Percentiles rank a stretch among this genome's conserved stretches.
phyloP scores from a whole-genome alignment of 805 yeast genomes.

The Wickerhamomyces alni region DNA sequence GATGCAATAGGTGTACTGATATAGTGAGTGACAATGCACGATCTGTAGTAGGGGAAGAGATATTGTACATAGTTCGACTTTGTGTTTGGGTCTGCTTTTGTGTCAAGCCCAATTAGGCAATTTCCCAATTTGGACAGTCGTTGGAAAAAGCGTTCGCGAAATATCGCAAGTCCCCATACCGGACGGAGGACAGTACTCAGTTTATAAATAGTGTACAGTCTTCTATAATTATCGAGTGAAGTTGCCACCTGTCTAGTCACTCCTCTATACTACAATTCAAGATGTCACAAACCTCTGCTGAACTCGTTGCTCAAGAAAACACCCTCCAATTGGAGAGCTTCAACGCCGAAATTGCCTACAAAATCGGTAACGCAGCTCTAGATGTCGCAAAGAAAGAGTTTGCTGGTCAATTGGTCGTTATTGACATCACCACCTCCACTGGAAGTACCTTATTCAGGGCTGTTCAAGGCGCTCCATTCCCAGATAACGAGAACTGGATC shows the following conservation, averaged over 20 bases:
- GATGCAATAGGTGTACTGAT: too few relatives aligned
- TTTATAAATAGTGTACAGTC: too few relatives aligned
- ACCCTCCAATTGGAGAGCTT: background rate
- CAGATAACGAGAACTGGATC: constrained; percentile 53
- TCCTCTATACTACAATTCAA: too few relatives aligned
- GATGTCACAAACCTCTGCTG: background rate
- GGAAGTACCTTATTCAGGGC: constrained; percentile 45
- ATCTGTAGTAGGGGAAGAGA: too few relatives aligned
- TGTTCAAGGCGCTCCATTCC: constrained; percentile 23
- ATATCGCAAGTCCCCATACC: too few relatives aligned
- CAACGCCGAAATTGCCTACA: constrained; percentile 29
- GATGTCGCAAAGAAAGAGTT: constrained; percentile 24
- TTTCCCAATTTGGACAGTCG: background rate
- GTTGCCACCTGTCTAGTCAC: too few relatives aligned
- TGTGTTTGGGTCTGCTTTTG: background rate
- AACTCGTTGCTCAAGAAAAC: background rate
- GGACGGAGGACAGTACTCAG: too few relatives aligned
- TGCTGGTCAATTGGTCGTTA: constrained; percentile 27
- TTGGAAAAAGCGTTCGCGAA: too few relatives aligned
- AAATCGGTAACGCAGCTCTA: constrained; percentile 36
- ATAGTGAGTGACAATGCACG: too few relatives aligned
- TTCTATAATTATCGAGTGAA: too few relatives aligned
- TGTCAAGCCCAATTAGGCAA: background rate
- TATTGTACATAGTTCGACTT: too few relatives aligned
- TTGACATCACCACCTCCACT: constrained; percentile 39